Percentiles rank a stretch among this genome's conserved stretches.
phyloP scores from a whole-genome alignment of 805 yeast genomes.

The Candida ipomoeae region DNA sequence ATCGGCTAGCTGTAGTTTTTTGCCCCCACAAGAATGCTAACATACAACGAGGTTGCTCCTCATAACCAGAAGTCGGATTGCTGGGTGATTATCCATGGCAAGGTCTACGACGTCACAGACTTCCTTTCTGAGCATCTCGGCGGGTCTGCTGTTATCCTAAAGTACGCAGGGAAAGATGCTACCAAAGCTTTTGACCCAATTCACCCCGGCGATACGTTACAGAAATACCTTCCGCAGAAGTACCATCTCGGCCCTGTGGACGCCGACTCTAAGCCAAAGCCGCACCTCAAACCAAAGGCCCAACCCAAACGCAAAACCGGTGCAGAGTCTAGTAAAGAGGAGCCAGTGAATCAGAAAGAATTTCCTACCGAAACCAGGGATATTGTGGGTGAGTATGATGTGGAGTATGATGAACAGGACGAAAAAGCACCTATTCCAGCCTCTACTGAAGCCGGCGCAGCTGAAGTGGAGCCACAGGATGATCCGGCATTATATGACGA shows the following conservation, averaged over 20 bases:
- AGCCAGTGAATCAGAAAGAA: not conserved
- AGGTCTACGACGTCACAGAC: slow-evolving; percentile 74
- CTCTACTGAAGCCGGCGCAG: not conserved
- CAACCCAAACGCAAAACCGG: not conserved
- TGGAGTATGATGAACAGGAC: slow-evolving; percentile 35
- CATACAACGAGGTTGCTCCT: slow-evolving; percentile 27
- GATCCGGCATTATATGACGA: slow-evolving; percentile 23
- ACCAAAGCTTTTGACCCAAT: slow-evolving; percentile 82
- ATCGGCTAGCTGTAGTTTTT: not conserved
- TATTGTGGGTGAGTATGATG: slow-evolving; percentile 18
- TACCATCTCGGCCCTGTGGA: slow-evolving; percentile 37
- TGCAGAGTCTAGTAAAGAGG: not conserved
- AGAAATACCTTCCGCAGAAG: slow-evolving; percentile 52
- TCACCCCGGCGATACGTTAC: slow-evolving; percentile 82
- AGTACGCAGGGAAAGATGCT: slow-evolving; percentile 53
- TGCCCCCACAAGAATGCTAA: slow-evolving; percentile 5
- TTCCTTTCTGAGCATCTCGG: slow-evolving; percentile 60
- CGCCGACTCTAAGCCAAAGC: slow-evolving; percentile 9
- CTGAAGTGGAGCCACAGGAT: not conserved
- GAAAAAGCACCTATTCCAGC: slow-evolving; percentile 22
- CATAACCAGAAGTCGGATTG: slow-evolving; percentile 62
- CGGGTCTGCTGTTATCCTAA: slow-evolving; percentile 50
- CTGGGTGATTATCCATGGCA: slow-evolving; percentile 80
- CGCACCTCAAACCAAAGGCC: not conserved
- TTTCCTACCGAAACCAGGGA: not conserved